phyloP scores from a whole-genome alignment of 805 yeast genomes.

The Cyberlindnera sargentensis region DNA sequence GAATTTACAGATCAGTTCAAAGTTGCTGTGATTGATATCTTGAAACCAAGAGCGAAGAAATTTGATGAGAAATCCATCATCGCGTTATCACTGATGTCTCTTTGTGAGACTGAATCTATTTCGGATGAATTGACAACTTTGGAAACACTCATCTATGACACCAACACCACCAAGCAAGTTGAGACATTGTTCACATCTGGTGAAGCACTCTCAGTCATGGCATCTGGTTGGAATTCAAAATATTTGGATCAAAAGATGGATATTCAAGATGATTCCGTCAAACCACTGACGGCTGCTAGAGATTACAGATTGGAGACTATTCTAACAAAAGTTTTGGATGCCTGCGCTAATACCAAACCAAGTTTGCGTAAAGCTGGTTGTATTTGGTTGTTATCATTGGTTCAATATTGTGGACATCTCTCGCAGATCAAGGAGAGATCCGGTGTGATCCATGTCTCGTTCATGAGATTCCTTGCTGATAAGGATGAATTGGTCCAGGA shows the following conservation, averaged over 20 bases:
- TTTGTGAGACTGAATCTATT: constrained; percentile 26
- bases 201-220: constrained; percentile 68
- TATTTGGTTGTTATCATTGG: constrained; percentile 77
- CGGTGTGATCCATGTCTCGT: constrained; percentile 61
- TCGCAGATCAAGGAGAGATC: constrained; percentile 34
- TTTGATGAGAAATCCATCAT: constrained; percentile 53
- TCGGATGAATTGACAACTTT: constrained; percentile 22
- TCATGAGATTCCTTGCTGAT: constrained; percentile 73
- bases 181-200: constrained; percentile 76
- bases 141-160: constrained; percentile 41
- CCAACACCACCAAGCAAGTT: constrained; percentile 61
- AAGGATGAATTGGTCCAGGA: constrained; percentile 88
- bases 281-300: constrained; percentile 5
- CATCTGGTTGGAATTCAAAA: constrained; percentile 70
- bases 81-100: constrained; percentile 48
- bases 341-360: constrained; percentile 65
- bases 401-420: constrained; percentile 61
- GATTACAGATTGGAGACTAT: constrained; percentile 23
- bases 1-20: constrained; percentile 18
- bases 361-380: constrained; percentile 68
- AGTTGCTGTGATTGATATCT: constrained; percentile 20
- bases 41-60: constrained; percentile 40
- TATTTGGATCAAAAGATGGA: constrained; percentile 48
- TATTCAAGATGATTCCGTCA: constrained; percentile 32
- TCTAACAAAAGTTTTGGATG: constrained; percentile 41